Conservation (phyloP, 495 filamentous ascomycete species). For the Tuber calosporum region DNA sequence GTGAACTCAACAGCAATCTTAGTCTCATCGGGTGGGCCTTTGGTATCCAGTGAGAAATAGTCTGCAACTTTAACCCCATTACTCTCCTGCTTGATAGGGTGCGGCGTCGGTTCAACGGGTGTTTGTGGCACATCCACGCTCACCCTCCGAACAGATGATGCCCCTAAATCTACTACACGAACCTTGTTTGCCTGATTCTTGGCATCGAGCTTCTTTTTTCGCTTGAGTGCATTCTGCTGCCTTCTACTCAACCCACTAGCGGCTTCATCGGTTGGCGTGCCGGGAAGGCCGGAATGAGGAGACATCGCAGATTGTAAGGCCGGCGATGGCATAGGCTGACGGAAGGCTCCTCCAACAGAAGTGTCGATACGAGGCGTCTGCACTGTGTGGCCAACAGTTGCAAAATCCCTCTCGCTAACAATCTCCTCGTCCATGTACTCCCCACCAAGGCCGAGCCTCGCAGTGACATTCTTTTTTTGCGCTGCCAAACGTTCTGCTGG, state of each 20-base stretch:
- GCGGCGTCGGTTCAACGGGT: constrained; percentile 53
- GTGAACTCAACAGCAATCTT: constrained; percentile 97
- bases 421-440: constrained; percentile 80
- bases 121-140: constrained; percentile 52
- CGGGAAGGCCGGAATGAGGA: constrained; percentile 45
- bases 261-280: constrained; percentile 55
- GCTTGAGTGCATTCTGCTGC: constrained; percentile 87
- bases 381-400: constrained; percentile 43
- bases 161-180: constrained; percentile 67
- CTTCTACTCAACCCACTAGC: constrained; percentile 67
- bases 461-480: constrained; percentile 78
- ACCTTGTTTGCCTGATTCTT: constrained; percentile 80
- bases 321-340: constrained; percentile 41
- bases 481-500: constrained; percentile 70
- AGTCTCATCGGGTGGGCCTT: constrained; percentile 70
- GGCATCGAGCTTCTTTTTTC: constrained; percentile 76
- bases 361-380: constrained; percentile 41
- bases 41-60: constrained; percentile 76
- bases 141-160: constrained; percentile 54
- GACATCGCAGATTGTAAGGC: constrained; percentile 48
- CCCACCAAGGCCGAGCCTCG: constrained; percentile 75
- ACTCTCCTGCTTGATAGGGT: constrained; percentile 58
- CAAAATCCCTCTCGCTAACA: constrained; percentile 56
- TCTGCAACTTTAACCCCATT: constrained; percentile 55
- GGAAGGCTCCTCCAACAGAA: constrained; percentile 40